Percentiles rank a stretch among this genome's conserved stretches.
These are phyloP conservation scores for Fusarium coicis DNA, from an alignment of 2,329 filamentous ascomycete genomes.

Conservation along the genomic window DNA sequence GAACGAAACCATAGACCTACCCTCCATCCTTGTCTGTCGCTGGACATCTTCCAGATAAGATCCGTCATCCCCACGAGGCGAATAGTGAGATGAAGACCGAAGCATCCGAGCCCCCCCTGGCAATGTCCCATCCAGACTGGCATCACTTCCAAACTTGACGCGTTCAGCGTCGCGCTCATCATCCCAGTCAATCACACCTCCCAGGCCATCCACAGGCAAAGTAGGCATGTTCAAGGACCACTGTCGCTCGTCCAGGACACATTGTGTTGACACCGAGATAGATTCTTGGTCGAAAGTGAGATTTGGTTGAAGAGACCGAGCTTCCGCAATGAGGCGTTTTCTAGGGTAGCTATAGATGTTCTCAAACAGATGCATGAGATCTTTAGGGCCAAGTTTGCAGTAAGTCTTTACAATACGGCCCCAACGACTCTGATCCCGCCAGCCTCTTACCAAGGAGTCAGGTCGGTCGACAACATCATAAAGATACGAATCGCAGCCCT, in stretches of 20 bases:
- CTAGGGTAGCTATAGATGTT: slow-evolving; percentile 59
- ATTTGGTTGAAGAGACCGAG: slow-evolving; percentile 53
- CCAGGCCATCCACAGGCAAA: slow-evolving; percentile 49
- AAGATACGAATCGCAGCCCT: slow-evolving; percentile 33
- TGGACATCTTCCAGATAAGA: slow-evolving; percentile 46
- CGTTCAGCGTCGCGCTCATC: slow-evolving; percentile 51
- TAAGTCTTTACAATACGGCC: slow-evolving; percentile 57
- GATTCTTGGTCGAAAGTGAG: slow-evolving; percentile 60
- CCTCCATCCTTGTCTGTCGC: slow-evolving; percentile 33
- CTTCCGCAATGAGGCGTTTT: slow-evolving; percentile 55
- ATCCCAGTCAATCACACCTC: slow-evolving; percentile 56
- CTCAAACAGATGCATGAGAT: slow-evolving; percentile 62
- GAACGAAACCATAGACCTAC: slow-evolving; percentile 28
- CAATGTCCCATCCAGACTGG: slow-evolving; percentile 51
- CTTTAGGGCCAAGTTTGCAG: slow-evolving; percentile 61
- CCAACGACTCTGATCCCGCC: slow-evolving; percentile 52
- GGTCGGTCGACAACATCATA: slow-evolving; percentile 42
- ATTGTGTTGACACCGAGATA: slow-evolving; percentile 53
- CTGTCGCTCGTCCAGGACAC: slow-evolving; percentile 52
- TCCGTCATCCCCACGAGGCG: slow-evolving; percentile 55
- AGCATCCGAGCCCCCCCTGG: slow-evolving; percentile 46
- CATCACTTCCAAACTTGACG: slow-evolving; percentile 48
- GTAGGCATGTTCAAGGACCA: slow-evolving; percentile 48
- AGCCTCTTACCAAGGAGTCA: slow-evolving; percentile 49
- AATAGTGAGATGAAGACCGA: slow-evolving; percentile 50